Conservation (phyloP, 78 protist species). For the Dictyostelium capitatum region DNA sequence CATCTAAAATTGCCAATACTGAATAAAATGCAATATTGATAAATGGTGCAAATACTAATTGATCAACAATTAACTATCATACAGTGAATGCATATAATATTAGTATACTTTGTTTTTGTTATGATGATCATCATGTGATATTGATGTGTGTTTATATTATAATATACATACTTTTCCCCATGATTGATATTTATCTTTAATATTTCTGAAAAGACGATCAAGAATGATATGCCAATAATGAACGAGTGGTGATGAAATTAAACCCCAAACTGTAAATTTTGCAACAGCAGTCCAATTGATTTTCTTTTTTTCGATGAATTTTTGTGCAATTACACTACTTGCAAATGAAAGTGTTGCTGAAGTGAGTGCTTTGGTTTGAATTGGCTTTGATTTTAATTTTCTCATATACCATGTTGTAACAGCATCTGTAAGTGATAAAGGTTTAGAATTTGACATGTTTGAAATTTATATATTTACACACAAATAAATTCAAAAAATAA, state of each 20-base stretch:
- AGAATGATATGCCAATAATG: constrained; percentile 75
- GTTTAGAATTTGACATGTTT: constrained; percentile 62
- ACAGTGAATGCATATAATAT: background rate
- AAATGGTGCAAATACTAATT: constrained; percentile 77
- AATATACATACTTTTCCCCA: constrained; percentile 50
- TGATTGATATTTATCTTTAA: constrained; percentile 37
- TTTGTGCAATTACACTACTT: constrained; percentile 58
- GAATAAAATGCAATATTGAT: constrained; percentile 70
- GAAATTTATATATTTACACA: background rate
- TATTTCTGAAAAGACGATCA: constrained; percentile 52
- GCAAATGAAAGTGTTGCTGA: constrained; percentile 63
- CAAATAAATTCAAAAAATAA: too few species aligned
- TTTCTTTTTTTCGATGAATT: constrained; percentile 49
- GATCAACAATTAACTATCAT: constrained; percentile 65
- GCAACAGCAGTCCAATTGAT: constrained; percentile 65
- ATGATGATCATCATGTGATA: background rate
- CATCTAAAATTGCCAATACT: constrained; percentile 51
- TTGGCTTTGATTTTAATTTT: constrained; percentile 35
- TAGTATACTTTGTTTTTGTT: background rate
- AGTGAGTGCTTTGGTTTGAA: constrained; percentile 59
- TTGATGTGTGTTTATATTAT: background rate
- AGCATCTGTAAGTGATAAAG: constrained; percentile 18
- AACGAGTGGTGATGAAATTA: constrained; percentile 58
- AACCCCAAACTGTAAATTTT: constrained; percentile 75
- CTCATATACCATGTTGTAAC: constrained; percentile 63